These are phyloP conservation scores for Aleurites moluccanus DNA, from an alignment of 441 rosid species.

Conservation along the genomic window DNA sequence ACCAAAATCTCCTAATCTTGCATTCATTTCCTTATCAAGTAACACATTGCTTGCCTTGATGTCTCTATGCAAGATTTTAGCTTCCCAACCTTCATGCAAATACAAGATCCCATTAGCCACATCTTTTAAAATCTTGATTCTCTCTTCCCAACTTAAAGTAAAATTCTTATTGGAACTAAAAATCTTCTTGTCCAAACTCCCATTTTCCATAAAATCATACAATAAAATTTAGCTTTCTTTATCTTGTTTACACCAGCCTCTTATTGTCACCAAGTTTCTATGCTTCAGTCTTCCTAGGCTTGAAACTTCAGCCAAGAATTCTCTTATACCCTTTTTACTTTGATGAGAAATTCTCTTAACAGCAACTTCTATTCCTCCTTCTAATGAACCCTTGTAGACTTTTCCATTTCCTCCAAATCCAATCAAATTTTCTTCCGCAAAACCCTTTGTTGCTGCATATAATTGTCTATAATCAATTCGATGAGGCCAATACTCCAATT, in stretches of 20 bases:
- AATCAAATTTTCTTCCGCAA: conserved; percentile 58
- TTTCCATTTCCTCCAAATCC: conserved; percentile 76
- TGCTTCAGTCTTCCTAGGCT: conserved; percentile 71
- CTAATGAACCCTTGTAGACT: conserved; percentile 68
- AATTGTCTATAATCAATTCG: conserved; percentile 54
- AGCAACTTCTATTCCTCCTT: conserved; percentile 58
- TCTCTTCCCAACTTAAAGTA: conserved; percentile 43
- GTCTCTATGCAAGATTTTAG: conserved; percentile 48
- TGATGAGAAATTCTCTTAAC: conserved; percentile 67
- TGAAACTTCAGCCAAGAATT: conserved; percentile 62
- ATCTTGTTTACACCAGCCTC: conserved; percentile 80
- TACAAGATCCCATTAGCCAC: conserved; percentile 62
- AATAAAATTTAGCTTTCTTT: conserved; percentile 56
- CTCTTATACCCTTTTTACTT: conserved; percentile 55
- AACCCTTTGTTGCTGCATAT: conserved; percentile 50
- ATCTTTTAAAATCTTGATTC: conserved; percentile 55
- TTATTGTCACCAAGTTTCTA: conserved; percentile 52
- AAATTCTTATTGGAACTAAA: conserved; percentile 36
- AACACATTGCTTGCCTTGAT: conserved; percentile 60
- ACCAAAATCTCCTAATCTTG: conserved; percentile 70
- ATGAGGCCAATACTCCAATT: conserved; percentile 87
- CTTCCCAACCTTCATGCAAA: conserved; percentile 79
- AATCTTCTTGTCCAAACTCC: conserved; percentile 58
- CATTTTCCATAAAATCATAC: conserved; percentile 80
- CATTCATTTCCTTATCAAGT: conserved; percentile 68